phyloP scores from a whole-genome alignment of 2,329 filamentous ascomycete species.

The Neonectria neomacrospora region DNA sequence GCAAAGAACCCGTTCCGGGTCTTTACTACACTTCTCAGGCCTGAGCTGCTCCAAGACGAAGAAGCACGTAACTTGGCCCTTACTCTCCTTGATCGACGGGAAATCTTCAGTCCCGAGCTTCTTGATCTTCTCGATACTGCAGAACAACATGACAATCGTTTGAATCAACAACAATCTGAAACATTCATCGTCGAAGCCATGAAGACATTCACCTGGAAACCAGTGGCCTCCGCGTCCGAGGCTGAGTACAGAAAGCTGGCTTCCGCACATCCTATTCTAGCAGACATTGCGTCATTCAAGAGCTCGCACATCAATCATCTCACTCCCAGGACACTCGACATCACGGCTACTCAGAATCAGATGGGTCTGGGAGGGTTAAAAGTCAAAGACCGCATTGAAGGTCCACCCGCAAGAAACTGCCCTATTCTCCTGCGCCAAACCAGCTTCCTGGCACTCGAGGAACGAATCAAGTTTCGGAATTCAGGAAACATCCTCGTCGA shows the following conservation, averaged over 20 bases:
- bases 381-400: conserved; percentile 62
- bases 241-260: conserved; percentile 56
- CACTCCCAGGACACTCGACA: conserved; percentile 62
- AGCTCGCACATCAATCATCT: conserved; percentile 65
- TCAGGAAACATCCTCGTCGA: conserved; percentile 35
- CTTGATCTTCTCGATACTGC: conserved; percentile 50
- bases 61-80: conserved; percentile 47
- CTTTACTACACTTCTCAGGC: conserved; percentile 52
- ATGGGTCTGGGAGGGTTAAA: conserved; percentile 56
- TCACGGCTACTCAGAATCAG: conserved; percentile 54
- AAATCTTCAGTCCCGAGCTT: conserved; percentile 55
- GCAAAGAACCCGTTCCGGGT: conserved; percentile 51
- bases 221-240: conserved; percentile 52
- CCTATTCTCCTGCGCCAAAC: conserved; percentile 63
- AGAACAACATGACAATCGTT: conserved; percentile 44
- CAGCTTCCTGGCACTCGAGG: conserved; percentile 63
- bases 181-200: conserved; percentile 57
- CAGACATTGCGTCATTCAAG: conserved; percentile 56
- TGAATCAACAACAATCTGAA: conserved; percentile 47
- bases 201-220: conserved; percentile 61
- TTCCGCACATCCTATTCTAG: conserved; percentile 58
- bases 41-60: conserved; percentile 52
- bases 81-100: conserved; percentile 50
- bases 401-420: conserved; percentile 56
- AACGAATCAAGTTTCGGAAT: conserved; percentile 55